Base-by-base conservation (phyloP, 352 stramenopile species). In the Pseudoperonospora humuli region DNA sequence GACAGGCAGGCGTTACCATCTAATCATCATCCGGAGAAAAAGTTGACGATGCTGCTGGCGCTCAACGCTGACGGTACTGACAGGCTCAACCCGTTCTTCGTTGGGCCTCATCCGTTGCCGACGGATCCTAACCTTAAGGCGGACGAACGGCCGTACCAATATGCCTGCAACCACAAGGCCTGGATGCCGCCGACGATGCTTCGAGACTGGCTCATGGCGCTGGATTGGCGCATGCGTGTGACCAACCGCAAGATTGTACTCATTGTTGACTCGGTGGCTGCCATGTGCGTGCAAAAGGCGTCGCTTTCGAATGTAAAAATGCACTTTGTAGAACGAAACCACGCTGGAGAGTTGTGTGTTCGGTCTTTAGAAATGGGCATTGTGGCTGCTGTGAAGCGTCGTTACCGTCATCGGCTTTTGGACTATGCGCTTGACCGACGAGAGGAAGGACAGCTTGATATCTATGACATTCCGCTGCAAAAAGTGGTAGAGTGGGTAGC, bases 161-260 rank as follows among this genome's bases (percentile, higher is more conserved):
- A 82, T 54, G 62, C 73, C 1, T 70, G 72, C 61, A 88, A 88
- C 51, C 67, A 68, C 41, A 79, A 76, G 36, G 59, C 75, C 10
- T 86, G 75, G 75, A 61, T 86, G 49, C 67, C 75, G 10, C 72
- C 75, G 13, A 84, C 69, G n/a, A 57, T 91, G 36, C 72, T 91
- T 26, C 78, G 75, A 14, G 72, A 88, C 37, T 91, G 78, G 78
- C 52, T 91, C 14, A 49, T 86, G 27, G 66, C 75, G 29, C 57
- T 91, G 11, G 78, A 91, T 59, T 82, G 70, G 70, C 70, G 71
- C 23, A 84, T 91, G 75, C 77, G 79, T 39, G 67, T 86, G 47
- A 64, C 67, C 26, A 75, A 84, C 55, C 78, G 78, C 24, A 57
- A 80, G 4, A 65, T 91, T 32, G 40, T 91, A 39, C 55, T 91